Evolutionary conservation across 2,329 filamentous ascomycete species (phyloP).

Genomic region (Talaromyces sp.): DNA sequence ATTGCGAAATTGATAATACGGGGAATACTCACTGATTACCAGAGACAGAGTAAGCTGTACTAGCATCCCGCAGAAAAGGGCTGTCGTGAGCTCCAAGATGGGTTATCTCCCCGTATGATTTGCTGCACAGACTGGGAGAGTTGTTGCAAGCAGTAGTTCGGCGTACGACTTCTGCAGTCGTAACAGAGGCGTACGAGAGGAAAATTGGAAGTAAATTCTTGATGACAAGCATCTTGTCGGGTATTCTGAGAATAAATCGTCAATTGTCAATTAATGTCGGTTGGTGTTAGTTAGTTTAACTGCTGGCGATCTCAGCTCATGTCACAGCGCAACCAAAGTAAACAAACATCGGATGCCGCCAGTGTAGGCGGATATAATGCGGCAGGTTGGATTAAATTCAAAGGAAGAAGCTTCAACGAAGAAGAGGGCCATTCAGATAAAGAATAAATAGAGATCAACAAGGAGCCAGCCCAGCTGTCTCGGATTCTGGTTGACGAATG

Average conservation of each 20-base stretch:
- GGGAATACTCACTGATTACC: slow-evolving; percentile 59
- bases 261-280: neutral
- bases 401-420: neutral
- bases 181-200: slow-evolving; percentile 25
- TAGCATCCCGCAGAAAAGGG: slow-evolving; percentile 62
- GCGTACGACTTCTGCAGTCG: slow-evolving; percentile 21
- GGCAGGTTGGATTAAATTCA: neutral
- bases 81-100: slow-evolving; percentile 73
- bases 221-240: slow-evolving; percentile 26
- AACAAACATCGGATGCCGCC: neutral
- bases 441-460: neutral
- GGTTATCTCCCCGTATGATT: slow-evolving; percentile 69
- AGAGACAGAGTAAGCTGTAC: slow-evolving; percentile 56
- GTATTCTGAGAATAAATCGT: neutral
- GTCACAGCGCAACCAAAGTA: neutral
- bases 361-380: neutral
- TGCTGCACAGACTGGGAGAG: slow-evolving; percentile 66
- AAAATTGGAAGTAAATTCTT: slow-evolving; percentile 26
- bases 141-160: slow-evolving; percentile 66
- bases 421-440: neutral
- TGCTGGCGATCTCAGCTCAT: neutral
- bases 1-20: neutral
- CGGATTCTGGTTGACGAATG: slow-evolving; percentile 2
- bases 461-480: neutral
- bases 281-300: neutral